Conservation (phyloP, 2,329 filamentous ascomycete species). For the Alternaria gansuensis region DNA sequence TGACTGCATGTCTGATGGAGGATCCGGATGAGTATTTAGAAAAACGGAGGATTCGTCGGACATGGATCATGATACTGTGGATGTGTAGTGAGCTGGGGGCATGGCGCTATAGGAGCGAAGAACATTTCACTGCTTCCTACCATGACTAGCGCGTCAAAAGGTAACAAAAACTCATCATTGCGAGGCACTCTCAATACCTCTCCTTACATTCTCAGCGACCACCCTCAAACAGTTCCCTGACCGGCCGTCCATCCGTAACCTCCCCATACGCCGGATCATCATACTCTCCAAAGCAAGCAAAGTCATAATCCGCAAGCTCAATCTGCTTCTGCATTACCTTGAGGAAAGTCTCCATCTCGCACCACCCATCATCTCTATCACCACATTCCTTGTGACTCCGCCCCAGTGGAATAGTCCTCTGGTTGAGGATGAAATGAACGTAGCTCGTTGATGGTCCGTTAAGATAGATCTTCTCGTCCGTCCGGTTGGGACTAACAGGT, state of each 20-base stretch:
- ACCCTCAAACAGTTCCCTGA: conserved; percentile 14
- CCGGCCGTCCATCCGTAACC: conserved; percentile 61
- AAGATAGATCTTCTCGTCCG: conserved; percentile 56
- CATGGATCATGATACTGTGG: not conserved
- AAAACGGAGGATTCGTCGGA: not conserved
- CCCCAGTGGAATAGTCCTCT: conserved; percentile 75
- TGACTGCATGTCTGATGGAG: no score
- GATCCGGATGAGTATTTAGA: not conserved
- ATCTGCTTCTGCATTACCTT: conserved; percentile 68
- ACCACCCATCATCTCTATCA: conserved; percentile 76
- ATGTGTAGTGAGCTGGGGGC: no score
- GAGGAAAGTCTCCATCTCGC: conserved; percentile 74
- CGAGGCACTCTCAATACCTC: not conserved
- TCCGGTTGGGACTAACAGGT: conserved; percentile 58
- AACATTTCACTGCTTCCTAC: not conserved
- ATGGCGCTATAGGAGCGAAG: not conserved
- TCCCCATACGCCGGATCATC: conserved; percentile 59
- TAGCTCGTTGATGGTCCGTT: conserved; percentile 69
- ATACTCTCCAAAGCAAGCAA: conserved; percentile 71
- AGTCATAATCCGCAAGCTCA: conserved; percentile 67
- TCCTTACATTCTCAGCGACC: not conserved
- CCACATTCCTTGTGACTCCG: conserved; percentile 72
- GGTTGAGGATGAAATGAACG: conserved; percentile 77
- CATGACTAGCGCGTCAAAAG: not conserved
- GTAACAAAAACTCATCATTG: not conserved